Conservation (phyloP, 1,284 basidiomycete species). For the Ustilago nuda region DNA sequence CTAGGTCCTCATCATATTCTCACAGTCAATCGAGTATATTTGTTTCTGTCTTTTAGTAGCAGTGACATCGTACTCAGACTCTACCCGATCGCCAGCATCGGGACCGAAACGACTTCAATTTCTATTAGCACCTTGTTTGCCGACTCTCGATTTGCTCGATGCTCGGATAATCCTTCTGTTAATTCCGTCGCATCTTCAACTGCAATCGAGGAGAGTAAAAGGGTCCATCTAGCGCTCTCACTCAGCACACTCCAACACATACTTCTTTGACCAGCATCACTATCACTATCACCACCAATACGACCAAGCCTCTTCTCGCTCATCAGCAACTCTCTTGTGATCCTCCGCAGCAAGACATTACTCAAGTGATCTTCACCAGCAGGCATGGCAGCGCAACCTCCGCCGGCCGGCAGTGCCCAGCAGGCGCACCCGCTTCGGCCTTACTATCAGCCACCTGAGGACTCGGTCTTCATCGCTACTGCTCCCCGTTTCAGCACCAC, state of each 20-base stretch:
- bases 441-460: slow-evolving; percentile 61
- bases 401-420: slow-evolving; percentile 18
- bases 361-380: background rate
- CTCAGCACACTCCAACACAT: slow-evolving; percentile 13
- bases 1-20: too few relatives aligned
- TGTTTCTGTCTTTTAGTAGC: too few relatives aligned
- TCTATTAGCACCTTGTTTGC: too few relatives aligned
- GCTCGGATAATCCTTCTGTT: too few relatives aligned
- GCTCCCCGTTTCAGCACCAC: slow-evolving; percentile 51
- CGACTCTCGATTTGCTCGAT: too few relatives aligned
- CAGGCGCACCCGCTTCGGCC: slow-evolving; percentile 61
- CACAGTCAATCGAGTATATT: too few relatives aligned
- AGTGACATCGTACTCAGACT: too few relatives aligned
- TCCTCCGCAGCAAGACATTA: background rate
- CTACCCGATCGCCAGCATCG: too few relatives aligned
- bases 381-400: slow-evolving; percentile 25
- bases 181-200: too few relatives aligned
- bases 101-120: too few relatives aligned
- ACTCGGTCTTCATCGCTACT: slow-evolving; percentile 58
- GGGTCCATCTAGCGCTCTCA: slow-evolving; percentile 24
- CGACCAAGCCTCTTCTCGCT: background rate
- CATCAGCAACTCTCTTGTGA: background rate
- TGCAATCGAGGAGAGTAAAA: too few relatives aligned
- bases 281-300: background rate
- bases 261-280: background rate